Evolutionary conservation across 768 basidiomycete species (phyloP).

Genomic region (Punctularia strigosozonata): DNA sequence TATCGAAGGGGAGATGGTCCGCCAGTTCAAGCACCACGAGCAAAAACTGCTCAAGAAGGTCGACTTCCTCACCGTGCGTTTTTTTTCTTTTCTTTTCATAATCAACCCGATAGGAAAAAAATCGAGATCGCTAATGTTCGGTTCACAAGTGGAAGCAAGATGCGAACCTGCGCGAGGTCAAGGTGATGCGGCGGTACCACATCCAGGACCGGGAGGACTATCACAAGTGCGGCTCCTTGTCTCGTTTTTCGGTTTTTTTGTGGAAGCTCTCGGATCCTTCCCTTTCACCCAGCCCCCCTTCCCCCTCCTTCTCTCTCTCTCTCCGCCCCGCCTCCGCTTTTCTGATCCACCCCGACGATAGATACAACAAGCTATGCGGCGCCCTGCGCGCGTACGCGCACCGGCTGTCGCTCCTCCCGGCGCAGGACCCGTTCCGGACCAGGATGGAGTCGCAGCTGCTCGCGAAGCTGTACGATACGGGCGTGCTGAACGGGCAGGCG

Average conservation of each 20-base stretch:
- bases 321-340: too few species aligned
- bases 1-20: too few species aligned
- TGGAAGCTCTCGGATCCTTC: neutral
- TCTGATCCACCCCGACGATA: slow-evolving; percentile 15
- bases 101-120: too few species aligned
- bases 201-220: slow-evolving; percentile 92
- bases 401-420: slow-evolving; percentile 74
- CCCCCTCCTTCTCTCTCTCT: neutral
- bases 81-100: neutral
- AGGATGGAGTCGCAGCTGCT: slow-evolving; percentile 81
- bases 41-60: slow-evolving; percentile 92
- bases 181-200: slow-evolving; percentile 92
- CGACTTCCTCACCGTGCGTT: slow-evolving; percentile 82
- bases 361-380: slow-evolving; percentile 94
- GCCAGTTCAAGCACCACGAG: slow-evolving; percentile 94
- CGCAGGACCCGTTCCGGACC: slow-evolving; percentile 78
- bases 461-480: slow-evolving; percentile 95
- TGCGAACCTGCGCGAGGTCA: slow-evolving; percentile 80
- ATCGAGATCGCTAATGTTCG: slow-evolving; percentile 2
- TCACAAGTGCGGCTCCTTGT: slow-evolving; percentile 49
- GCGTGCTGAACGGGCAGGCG: slow-evolving; percentile 73
- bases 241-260: slow-evolving; percentile 1
- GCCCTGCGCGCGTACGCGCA: slow-evolving; percentile 78
- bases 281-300: neutral
- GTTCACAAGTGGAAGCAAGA: slow-evolving; percentile 86